Evolutionary conservation across 257 asterid genomes (phyloP), one percentile per base, ranked within the genome.

Genomic region (Gentiana macrophylla): DNA sequence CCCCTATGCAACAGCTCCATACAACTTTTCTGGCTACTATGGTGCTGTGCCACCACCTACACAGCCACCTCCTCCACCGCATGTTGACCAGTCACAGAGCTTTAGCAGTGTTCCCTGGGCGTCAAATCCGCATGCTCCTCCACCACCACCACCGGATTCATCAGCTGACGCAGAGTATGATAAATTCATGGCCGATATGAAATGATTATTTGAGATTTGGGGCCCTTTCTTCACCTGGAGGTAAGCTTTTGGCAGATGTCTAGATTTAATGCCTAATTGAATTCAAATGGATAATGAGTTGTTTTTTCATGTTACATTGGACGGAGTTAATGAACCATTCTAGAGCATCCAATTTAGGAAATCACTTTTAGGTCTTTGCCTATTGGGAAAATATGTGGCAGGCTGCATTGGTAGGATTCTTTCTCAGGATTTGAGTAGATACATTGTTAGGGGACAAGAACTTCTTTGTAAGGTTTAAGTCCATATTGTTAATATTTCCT

Each of bases 131-230:
- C 75, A 82, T 15, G 67, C 56, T 48, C 89, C 84, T 48, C 89
- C 84, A 11, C 84, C 88, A 52, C 82, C 97, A 37, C 68, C 70
- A 33, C 59, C 89, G 38, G 61, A 94, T 59, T 65, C 76, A 11
- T 95, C 83, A 69, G 35, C 75, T 1, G 98, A 86, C 51, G 57
- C 94, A 38, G 98, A 91, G 62, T 91, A 84, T 63, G 98, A 87
- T 77, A 91, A 83, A 77, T 91, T 91, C 86, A 86, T 91, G 95
- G 84, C 94, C 11, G 98, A 91, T 67, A 81, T 87, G 92, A 81
- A 84, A 74, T 82, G 68, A 79, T 34, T 56, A 61, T 43, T 44
- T 62, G 50, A 46, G 37, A 57, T 38, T 51, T 49, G 44, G 4
- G 6, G 35, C 62, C 49, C 60, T 54, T 52, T 52, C 48, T 55